Conservation (phyloP, 352 stramenopile species). For the Phytophthora pluvialis region DNA sequence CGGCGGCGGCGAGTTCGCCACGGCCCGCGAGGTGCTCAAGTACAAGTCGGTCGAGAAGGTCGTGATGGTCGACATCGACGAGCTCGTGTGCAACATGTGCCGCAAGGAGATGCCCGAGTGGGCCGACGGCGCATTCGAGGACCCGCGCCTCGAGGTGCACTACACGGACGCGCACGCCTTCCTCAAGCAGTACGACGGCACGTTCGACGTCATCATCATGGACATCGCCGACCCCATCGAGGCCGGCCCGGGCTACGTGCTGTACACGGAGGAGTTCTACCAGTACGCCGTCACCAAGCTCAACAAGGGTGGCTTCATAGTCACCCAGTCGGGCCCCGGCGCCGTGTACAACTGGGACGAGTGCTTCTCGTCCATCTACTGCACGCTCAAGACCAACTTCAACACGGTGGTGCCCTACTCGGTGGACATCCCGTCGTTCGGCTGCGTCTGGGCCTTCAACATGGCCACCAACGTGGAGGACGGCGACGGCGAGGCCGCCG, state of each 20-base stretch:
- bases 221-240: conserved; percentile 96
- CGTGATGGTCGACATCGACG: conserved; percentile 97
- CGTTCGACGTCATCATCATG: conserved; percentile 96
- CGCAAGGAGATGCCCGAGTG: conserved; percentile 94
- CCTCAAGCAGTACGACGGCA: conserved; percentile 83
- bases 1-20: conserved; percentile 94
- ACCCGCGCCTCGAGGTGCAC: conserved; percentile 92
- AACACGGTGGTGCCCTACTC: conserved; percentile 93
- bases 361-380: conserved; percentile 95
- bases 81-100: conserved; percentile 93
- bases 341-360: conserved; percentile 91
- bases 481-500: conserved; percentile 46
- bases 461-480: conserved; percentile 86
- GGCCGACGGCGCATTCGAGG: conserved; percentile 88
- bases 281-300: conserved; percentile 87
- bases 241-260: conserved; percentile 92
- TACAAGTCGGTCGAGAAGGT: conserved; percentile 93
- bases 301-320: conserved; percentile 89
- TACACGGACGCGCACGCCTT: conserved; percentile 92
- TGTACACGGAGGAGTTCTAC: conserved; percentile 93
- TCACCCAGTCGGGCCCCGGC: conserved; percentile 93
- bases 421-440: conserved; percentile 94
- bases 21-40: conserved; percentile 92
- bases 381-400: conserved; percentile 93
- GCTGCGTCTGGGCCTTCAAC: conserved; percentile 94